Conservation (phyloP, 352 stramenopile species). For the Globisporangium parvum region DNA sequence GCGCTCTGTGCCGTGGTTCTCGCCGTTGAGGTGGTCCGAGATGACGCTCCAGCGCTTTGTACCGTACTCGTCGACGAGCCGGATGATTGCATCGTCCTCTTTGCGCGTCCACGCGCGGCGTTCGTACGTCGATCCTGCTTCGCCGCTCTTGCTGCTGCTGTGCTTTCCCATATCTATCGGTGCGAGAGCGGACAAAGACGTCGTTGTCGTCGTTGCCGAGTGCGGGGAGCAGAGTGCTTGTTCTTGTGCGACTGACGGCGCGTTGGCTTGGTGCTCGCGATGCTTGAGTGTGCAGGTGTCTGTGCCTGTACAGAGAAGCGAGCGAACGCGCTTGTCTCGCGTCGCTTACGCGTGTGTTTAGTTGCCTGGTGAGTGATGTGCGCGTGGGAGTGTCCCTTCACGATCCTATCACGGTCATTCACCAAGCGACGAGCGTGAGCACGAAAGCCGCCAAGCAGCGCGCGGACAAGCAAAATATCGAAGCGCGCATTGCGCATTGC, state of each 20-base stretch:
- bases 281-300: no score
- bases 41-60: slow-evolving; percentile 87
- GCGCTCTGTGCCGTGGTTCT: slow-evolving; percentile 79
- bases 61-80: slow-evolving; percentile 80
- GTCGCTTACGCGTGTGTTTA: no score
- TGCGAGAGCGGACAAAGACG: not conserved
- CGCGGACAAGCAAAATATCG: not conserved
- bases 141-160: slow-evolving; percentile 25
- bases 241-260: slow-evolving; percentile 2
- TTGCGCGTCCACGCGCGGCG: slow-evolving; percentile 80
- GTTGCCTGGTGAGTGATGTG: not conserved
- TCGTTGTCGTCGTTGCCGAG: not conserved
- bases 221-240: not conserved
- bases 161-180: slow-evolving; percentile 44
- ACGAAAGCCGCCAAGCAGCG: not conserved
- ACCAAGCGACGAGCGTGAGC: not conserved
- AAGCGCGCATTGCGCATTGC: not conserved
- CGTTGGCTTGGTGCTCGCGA: not conserved
- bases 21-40: slow-evolving; percentile 79
- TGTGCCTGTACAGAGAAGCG: no score
- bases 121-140: slow-evolving; percentile 67
- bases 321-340: no score
- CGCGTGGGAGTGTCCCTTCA: slow-evolving; percentile 6
- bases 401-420: slow-evolving; percentile 1
- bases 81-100: slow-evolving; percentile 82